Evolutionary conservation across 768 basidiomycete species (phyloP).

Genomic region (Trametes cingulata): DNA sequence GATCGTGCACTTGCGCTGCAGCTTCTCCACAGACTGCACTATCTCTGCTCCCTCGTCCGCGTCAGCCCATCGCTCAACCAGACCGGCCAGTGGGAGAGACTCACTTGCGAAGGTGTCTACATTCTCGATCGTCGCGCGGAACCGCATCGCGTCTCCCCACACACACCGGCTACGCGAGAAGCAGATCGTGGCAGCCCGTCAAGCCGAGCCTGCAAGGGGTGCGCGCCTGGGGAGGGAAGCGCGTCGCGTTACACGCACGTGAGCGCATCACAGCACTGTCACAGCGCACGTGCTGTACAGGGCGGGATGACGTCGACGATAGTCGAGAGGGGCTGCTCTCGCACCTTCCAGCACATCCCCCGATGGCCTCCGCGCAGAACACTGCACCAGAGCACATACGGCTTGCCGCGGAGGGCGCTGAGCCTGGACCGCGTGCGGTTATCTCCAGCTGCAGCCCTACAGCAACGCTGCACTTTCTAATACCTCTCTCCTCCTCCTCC

Average conservation of each 20-base stretch:
- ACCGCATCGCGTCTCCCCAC: conserved; percentile 47
- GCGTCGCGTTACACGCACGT: conserved; percentile 11
- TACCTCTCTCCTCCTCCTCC: neutral
- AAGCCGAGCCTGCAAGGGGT: neutral
- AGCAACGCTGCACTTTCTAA: neutral
- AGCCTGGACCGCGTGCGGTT: neutral
- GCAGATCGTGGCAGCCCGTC: neutral
- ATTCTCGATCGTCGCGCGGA: conserved; percentile 60
- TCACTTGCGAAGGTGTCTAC: conserved; percentile 47
- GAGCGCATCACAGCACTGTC: neutral
- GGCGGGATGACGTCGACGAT: neutral
- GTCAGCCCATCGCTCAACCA: no score
- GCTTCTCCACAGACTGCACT: conserved; percentile 78
- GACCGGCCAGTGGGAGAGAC: conserved; percentile 2
- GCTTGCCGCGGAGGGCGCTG: neutral
- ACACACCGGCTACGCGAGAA: neutral
- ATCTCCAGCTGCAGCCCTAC: neutral
- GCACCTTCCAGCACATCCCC: neutral
- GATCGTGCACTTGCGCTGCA: conserved; percentile 83
- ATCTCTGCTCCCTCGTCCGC: conserved; percentile 48
- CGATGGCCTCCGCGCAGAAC: no score
- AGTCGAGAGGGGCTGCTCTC: neutral
- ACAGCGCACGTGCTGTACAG: neutral
- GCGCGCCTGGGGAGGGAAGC: no score
- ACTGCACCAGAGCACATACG: neutral